Percentiles rank a stretch among this genome's conserved stretches.
Evolutionary conservation across 2,329 filamentous ascomycete species (phyloP).

Genomic region (Hirsutella thompsonii): DNA sequence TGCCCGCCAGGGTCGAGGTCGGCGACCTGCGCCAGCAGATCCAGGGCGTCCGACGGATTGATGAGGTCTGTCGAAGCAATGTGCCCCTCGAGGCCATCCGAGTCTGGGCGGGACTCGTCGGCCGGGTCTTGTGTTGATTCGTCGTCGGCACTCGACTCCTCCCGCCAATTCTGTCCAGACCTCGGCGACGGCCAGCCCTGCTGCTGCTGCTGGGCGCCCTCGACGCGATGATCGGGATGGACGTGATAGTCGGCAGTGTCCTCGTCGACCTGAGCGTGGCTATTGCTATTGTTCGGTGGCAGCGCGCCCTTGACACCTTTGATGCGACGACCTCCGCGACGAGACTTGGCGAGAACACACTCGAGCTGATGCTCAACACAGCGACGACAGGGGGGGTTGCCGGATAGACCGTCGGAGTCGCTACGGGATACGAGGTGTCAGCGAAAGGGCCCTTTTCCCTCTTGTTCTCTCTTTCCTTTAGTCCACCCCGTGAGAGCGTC

Average conservation of each 20-base stretch:
- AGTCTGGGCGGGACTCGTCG: conserved; percentile 5
- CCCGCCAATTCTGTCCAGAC: conserved; percentile 6
- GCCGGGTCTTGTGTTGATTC: conserved; percentile 4
- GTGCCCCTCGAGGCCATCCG: conserved; percentile 20
- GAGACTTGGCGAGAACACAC: conserved; percentile 26
- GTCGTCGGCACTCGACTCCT: conserved; percentile 4
- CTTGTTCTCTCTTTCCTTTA: no score
- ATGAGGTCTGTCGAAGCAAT: conserved; percentile 26
- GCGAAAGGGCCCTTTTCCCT: not conserved
- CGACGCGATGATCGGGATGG: not conserved
- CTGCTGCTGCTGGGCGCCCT: not conserved
- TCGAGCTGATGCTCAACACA: conserved; percentile 23
- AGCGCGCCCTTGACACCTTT: conserved; percentile 10
- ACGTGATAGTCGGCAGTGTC: conserved; percentile 3
- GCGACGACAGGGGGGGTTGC: conserved; percentile 22
- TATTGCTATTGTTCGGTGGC: conserved; percentile 3
- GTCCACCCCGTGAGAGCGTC: no score
- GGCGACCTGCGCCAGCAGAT: conserved; percentile 26
- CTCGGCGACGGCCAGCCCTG: conserved; percentile 8
- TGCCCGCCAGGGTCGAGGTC: conserved; percentile 18
- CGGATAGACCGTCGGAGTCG: conserved; percentile 20
- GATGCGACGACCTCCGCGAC: conserved; percentile 23
- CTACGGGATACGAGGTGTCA: conserved; percentile 8
- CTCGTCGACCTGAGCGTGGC: conserved; percentile 1
- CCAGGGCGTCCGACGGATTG: conserved; percentile 27